phyloP scores from a whole-genome alignment of 768 basidiomycete species.

The Lentinula sp. region DNA sequence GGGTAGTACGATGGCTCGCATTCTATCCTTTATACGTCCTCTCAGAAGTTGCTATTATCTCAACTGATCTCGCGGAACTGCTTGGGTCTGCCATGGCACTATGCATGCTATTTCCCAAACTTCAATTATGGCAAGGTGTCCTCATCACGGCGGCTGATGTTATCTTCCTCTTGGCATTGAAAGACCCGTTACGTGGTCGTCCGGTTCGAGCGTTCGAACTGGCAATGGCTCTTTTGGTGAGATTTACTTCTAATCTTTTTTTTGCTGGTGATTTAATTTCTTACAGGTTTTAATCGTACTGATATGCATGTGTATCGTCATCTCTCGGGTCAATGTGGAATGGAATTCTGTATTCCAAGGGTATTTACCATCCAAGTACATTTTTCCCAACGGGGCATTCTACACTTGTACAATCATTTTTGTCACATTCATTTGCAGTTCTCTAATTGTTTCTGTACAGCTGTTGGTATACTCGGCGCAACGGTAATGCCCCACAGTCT shows the following conservation, averaged over 20 bases:
- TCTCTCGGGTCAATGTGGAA: slow-evolving; percentile 60
- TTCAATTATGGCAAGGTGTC: slow-evolving; percentile 68
- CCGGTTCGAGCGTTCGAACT: slow-evolving; percentile 68
- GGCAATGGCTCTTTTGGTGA: slow-evolving; percentile 55
- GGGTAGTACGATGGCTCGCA: slow-evolving; percentile 49
- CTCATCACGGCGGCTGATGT: slow-evolving; percentile 67
- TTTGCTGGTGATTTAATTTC: neutral
- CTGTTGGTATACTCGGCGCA: slow-evolving; percentile 72
- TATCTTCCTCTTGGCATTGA: slow-evolving; percentile 60
- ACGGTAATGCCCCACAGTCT: slow-evolving; percentile 93
- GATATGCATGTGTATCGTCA: slow-evolving; percentile 71
- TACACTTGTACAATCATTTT: slow-evolving; percentile 51
- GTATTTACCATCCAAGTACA: slow-evolving; percentile 63
- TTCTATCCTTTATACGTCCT: slow-evolving; percentile 62
- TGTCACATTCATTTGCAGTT: slow-evolving; percentile 6
- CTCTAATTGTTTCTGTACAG: slow-evolving; percentile 26
- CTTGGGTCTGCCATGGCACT: slow-evolving; percentile 79
- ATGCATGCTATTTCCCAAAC: slow-evolving; percentile 62
- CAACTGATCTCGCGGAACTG: slow-evolving; percentile 78
- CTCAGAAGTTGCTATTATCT: slow-evolving; percentile 67
- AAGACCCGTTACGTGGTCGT: slow-evolving; percentile 60
- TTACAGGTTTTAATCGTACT: slow-evolving; percentile 63
- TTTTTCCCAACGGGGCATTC: slow-evolving; percentile 50
- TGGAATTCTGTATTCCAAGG: slow-evolving; percentile 76
- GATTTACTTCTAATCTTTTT: slow-evolving; percentile 12